These are phyloP conservation scores for Marsdenia floribunda DNA, from an alignment of 257 asterid species.

Conservation along the genomic window DNA sequence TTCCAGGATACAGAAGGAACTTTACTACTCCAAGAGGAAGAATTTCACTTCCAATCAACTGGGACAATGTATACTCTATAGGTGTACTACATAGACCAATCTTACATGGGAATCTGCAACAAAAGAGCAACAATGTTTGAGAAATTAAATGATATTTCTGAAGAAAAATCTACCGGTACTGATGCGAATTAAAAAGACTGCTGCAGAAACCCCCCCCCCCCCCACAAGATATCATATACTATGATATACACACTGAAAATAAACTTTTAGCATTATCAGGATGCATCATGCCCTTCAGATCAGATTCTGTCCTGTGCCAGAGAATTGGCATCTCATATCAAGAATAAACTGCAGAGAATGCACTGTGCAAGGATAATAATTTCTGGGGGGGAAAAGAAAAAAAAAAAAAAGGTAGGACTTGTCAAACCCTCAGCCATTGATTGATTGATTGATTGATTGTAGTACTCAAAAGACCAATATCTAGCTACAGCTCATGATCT, in stretches of 20 bases:
- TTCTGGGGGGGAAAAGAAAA: not conserved
- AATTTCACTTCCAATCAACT: conserved; percentile 33
- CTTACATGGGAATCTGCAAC: conserved; percentile 51
- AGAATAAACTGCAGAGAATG: not conserved
- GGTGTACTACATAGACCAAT: conserved; percentile 51
- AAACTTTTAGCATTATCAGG: not conserved
- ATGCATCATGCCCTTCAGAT: no score
- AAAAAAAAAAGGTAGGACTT: not conserved
- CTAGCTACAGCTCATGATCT: not conserved
- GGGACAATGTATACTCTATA: conserved; percentile 42
- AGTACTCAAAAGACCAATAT: no score
- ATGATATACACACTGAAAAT: not conserved
- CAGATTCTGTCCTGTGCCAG: not conserved
- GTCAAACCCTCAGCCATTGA: not conserved
- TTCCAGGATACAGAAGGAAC: conserved; percentile 59
- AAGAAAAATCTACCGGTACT: no score
- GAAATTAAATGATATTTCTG: not conserved
- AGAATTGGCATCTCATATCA: not conserved
- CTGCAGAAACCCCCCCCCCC: not conserved
- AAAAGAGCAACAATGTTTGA: not conserved
- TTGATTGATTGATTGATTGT: not conserved
- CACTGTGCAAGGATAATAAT: not conserved
- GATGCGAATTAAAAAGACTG: not conserved
- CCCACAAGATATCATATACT: not conserved
- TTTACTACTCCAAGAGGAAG: conserved; percentile 38